Base-by-base conservation (phyloP, 148 eudicot species). In the Chenopodium album region DNA sequence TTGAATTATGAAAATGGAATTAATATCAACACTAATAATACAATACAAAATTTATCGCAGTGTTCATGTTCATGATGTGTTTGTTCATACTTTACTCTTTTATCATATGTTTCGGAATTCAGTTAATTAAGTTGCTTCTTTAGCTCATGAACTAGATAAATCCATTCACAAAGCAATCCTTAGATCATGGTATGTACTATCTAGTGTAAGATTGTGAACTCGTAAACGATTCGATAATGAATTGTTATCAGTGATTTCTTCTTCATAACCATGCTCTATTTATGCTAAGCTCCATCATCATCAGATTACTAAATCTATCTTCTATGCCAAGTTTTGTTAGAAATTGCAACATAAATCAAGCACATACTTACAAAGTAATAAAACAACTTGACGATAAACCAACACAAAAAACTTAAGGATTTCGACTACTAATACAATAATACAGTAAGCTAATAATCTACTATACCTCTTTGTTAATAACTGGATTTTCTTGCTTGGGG, bases 401-500 rank as follows among this genome's bases (percentile, higher is more conserved):
- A 41, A 41, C 56, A 59, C 4, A 62, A 1, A 7, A 62, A 62
- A 19, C 10, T 26, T 62, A 62, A 62, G 23, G 23, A 7, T 62
- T 62, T 62, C 11, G 4, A 62, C 9, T 2, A 62, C 7, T 7
- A n/a, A 1, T 22, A 26, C 4, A n/a, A 60, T 60, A 23, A 19
- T 62, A 41, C 14, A 4, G 22, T 62, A n/a, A 8, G n/a, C 66
- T 20, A 62, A 62, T 20, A 7, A 56, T 56, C 14, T 34, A 54
- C 14, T 20, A 56, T 81, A 85, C 87, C 87, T 85, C 71, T 81
- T 81, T 75, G 67, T 23, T 62, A 47, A 75, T 66, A 9, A 66
- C 77, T 20, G 70, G 46, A 62, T 56, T 78, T 23, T 75, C 79
- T 32, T 74, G 79, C n/a, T 63, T 75, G 2, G 84, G 77, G 17